Base-by-base conservation (phyloP, 495 filamentous ascomycete species). In the Aspergillus kassunensis region DNA sequence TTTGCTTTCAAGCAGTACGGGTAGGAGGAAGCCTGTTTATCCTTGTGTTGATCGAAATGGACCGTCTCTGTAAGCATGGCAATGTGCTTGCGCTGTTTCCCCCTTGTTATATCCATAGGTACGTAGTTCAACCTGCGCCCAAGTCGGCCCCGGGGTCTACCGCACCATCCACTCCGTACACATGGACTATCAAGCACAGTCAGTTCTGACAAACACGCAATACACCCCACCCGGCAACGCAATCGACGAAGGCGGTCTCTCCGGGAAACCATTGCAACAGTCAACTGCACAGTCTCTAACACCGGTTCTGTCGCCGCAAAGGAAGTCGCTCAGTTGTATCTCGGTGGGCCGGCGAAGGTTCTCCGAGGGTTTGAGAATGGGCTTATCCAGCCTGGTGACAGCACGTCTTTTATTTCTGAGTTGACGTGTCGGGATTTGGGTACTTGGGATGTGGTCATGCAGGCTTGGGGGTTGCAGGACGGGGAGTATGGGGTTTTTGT, bases 311-410 rank as follows among this genome's bases (percentile, higher is more conserved):
- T 80, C 0, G 61, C 69, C 7, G 82, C 77, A 10, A 67, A 70
- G 7, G 82, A 85, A 56, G 80, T 87, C 13, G 72, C 78, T 0
- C 83, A 87, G 66, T 67, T 87, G 56, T 85, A 75, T 64, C 58
- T 80, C 3, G 59, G 57, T 23, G 75, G 70, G 6, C 84, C 83
- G 0, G 67, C 79, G 5, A 68, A 76, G 48, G 80, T 84, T 58
- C 68, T 90, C 11, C 69, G 87, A 3, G 86, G 86, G 12, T 90
- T 89, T 60, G 76, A 76, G 33, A 90, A 90, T 66, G 64, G 76
- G 5, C 24, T 16, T 6, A 51, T 86, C 11, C 56, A 67, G 19
- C 57, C 68, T 1, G 77, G 77, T 0, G 55, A 69, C 42, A 72
- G 65, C 18, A 57, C 58, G 24, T 68, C 58, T 16, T 75, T 88